Percentiles rank a stretch among this genome's conserved stretches.
These are phyloP conservation scores for Lachnellula suecica DNA, from an alignment of 2,329 filamentous ascomycete species.

Conservation along the genomic window DNA sequence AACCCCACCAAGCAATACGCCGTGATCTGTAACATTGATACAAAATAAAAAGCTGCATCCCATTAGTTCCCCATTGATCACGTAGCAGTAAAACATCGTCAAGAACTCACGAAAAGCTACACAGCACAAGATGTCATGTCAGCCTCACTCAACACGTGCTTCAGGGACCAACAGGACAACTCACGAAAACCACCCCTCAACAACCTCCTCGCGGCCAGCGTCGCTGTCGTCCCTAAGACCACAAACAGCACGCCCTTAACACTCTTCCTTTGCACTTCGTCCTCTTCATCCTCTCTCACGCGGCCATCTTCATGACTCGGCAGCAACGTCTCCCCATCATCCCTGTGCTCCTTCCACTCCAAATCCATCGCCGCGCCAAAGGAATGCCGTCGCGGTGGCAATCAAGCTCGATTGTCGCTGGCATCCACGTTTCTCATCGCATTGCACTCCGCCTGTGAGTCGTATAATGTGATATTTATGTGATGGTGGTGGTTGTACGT, in stretches of 20 bases:
- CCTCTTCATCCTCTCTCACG: not conserved
- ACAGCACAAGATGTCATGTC: conserved; percentile 7
- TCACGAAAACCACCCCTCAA: conserved; percentile 28
- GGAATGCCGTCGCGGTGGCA: too few species aligned
- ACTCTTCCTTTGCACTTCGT: conserved; percentile 10
- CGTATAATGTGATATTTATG: too few species aligned
- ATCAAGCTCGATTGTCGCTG: too few species aligned
- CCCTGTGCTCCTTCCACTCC: not conserved
- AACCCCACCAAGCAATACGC: conserved; percentile 21
- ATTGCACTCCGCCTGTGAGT: too few species aligned
- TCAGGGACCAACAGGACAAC: conserved; percentile 6
- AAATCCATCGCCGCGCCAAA: too few species aligned
- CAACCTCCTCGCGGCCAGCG: conserved; percentile 23
- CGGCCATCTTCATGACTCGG: conserved; percentile 6
- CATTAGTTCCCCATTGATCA: too few species aligned
- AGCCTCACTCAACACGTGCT: conserved; percentile 1
- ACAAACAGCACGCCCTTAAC: conserved; percentile 20
- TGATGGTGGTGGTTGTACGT: too few species aligned
- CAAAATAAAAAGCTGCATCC: conserved; percentile 25
- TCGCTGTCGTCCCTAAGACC: conserved; percentile 17
- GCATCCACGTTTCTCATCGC: too few species aligned
- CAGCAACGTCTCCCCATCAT: conserved; percentile 12
- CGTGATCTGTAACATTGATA: conserved; percentile 23
- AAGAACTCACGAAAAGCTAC: conserved; percentile 24
- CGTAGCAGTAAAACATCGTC: too few species aligned